These are phyloP conservation scores for Yamadazyma dushanensis DNA, from an alignment of 1,139 yeast species.

Conservation along the genomic window DNA sequence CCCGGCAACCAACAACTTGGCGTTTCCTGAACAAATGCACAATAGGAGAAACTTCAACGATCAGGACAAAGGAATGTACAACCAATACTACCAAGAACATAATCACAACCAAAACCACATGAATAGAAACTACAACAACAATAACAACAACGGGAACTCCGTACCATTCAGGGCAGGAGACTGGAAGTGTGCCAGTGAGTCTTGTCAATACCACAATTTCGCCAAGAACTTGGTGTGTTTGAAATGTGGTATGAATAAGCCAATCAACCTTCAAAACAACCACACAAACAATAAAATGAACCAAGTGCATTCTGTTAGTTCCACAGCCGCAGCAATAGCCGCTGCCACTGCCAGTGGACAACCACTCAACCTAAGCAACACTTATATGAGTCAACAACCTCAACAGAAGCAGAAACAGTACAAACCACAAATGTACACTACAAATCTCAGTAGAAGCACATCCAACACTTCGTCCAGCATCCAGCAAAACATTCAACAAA, in stretches of 20 bases:
- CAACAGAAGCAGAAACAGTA: slow-evolving; percentile 1
- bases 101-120: slow-evolving; percentile 18
- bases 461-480: slow-evolving; percentile 11
- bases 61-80: slow-evolving; percentile 3
- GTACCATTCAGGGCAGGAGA: slow-evolving; percentile 97
- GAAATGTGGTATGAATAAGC: slow-evolving; percentile 83
- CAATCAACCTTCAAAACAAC: slow-evolving; percentile 33
- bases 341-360: slow-evolving; percentile 58
- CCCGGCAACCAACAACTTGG: slow-evolving; percentile 75
- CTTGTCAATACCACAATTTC: slow-evolving; percentile 87
- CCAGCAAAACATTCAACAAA: no score
- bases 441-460: slow-evolving; percentile 13
- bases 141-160: slow-evolving; percentile 12
- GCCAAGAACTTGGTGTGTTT: slow-evolving; percentile 87
- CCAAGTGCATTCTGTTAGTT: slow-evolving; percentile 36
- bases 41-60: slow-evolving; percentile 4
- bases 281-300: slow-evolving; percentile 10
- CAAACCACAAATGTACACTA: background rate
- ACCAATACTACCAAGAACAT: slow-evolving; percentile 14
- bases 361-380: slow-evolving; percentile 38
- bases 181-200: slow-evolving; percentile 84
- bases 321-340: slow-evolving; percentile 53
- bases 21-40: slow-evolving; percentile 52
- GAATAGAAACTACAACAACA: slow-evolving; percentile 14
- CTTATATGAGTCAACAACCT: slow-evolving; percentile 16